These are phyloP conservation scores for Coniochaeta pulveracea DNA, from an alignment of 2,329 filamentous ascomycete genomes.

Conservation along the genomic window DNA sequence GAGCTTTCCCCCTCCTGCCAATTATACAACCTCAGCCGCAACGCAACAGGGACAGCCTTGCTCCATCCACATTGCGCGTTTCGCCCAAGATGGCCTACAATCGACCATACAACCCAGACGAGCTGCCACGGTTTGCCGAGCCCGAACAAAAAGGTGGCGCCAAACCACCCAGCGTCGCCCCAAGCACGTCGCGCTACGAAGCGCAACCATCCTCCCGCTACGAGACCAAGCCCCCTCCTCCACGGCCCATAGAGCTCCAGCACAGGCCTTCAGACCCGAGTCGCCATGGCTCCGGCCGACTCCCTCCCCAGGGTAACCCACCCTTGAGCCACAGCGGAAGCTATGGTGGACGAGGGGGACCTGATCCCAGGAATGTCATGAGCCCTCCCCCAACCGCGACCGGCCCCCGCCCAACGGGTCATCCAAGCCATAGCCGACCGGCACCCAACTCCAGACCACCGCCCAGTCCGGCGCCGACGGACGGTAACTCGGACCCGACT, in stretches of 20 bases:
- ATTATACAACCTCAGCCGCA: too few species aligned
- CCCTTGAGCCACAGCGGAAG: conserved; percentile 3
- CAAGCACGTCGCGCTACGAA: too few species aligned
- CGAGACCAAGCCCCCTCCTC: conserved; percentile 35
- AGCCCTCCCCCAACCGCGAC: conserved; percentile 37
- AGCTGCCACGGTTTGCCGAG: conserved; percentile 67
- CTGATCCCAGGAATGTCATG: conserved; percentile 25
- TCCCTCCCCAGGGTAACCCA: conserved; percentile 15
- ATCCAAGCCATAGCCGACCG: conserved; percentile 37
- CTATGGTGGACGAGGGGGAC: too few species aligned
- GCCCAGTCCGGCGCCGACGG: conserved; percentile 45
- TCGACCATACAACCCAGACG: conserved; percentile 84
- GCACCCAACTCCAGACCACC: conserved; percentile 47
- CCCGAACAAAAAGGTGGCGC: conserved; percentile 32
- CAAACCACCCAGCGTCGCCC: conserved; percentile 15
- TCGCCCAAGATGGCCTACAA: conserved; percentile 73
- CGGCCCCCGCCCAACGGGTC: conserved; percentile 23
- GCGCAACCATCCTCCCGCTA: conserved; percentile 24
- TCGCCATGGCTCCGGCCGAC: conserved; percentile 12
- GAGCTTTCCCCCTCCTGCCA: too few species aligned
- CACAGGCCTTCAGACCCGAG: conserved; percentile 15
- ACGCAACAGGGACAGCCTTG: too few species aligned
- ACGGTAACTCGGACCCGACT: conserved; percentile 50
- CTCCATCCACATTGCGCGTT: too few species aligned
- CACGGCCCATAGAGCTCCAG: conserved; percentile 23